Percentiles rank a stretch among this genome's conserved stretches.
Evolutionary conservation across 2,329 filamentous ascomycete genomes (phyloP).

Genomic region (Pseudopyrenochaeta lycopersici): DNA sequence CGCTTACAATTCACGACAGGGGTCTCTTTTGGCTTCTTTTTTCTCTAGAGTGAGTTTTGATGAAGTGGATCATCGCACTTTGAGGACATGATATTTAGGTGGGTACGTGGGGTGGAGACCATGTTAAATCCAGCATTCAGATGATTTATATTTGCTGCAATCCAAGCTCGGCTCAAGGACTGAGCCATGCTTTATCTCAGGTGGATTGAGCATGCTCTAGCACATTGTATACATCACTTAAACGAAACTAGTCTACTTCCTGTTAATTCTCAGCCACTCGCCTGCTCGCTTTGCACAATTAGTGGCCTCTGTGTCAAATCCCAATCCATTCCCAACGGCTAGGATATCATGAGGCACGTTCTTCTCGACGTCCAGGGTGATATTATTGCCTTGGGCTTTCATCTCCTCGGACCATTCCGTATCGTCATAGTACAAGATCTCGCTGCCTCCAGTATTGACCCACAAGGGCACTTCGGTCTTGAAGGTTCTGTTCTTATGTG

Average conservation of each 20-base stretch:
- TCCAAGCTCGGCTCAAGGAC: too few species aligned
- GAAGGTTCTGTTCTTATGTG: conserved; percentile 51
- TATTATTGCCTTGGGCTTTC: conserved; percentile 50
- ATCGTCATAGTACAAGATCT: conserved; percentile 55
- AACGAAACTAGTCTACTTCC: conserved; percentile 2
- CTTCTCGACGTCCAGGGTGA: conserved; percentile 53
- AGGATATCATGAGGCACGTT: conserved; percentile 59
- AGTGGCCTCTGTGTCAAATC: conserved; percentile 53
- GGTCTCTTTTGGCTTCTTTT: too few species aligned
- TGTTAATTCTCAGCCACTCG: conserved; percentile 41
- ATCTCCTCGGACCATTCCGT: conserved; percentile 50
- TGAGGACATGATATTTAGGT: too few species aligned
- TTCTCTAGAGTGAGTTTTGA: too few species aligned
- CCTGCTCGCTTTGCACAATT: conserved; percentile 49
- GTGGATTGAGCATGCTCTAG: too few species aligned
- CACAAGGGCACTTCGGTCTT: conserved; percentile 51
- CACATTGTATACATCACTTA: too few species aligned
- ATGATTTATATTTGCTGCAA: too few species aligned
- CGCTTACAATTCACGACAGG: too few species aligned
- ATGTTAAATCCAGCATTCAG: too few species aligned
- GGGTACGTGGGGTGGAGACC: too few species aligned
- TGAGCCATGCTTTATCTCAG: too few species aligned
- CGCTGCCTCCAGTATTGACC: conserved; percentile 52
- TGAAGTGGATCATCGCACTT: too few species aligned
- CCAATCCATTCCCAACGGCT: conserved; percentile 50